Percentiles rank a stretch among this genome's conserved stretches.
These are phyloP conservation scores for Rhytidiadelphus loreus DNA, from an alignment of 225 moss, liverwort and hornwort genomes.

Conservation along the genomic window DNA sequence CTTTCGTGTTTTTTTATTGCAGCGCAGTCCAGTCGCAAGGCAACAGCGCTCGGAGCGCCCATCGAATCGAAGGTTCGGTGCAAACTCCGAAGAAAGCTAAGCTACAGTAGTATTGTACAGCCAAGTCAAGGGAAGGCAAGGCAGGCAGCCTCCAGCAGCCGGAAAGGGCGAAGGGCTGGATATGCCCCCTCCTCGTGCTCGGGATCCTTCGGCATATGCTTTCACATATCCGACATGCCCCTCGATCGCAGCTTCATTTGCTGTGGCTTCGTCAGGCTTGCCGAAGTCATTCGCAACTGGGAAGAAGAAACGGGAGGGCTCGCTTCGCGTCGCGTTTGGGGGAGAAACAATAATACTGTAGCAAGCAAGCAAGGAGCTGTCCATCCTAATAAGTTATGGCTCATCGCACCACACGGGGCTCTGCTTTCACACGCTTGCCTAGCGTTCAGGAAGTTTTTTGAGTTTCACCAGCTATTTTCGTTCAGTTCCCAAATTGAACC, in stretches of 20 bases:
- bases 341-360: too few relatives aligned
- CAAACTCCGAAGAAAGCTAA: background rate
- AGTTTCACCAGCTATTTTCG: too few relatives aligned
- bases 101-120: too few relatives aligned
- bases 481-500: too few relatives aligned
- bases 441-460: too few relatives aligned
- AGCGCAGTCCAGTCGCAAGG: too few relatives aligned
- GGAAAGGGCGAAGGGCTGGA: background rate
- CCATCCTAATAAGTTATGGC: too few relatives aligned
- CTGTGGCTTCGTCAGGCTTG: background rate
- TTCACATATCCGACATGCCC: background rate
- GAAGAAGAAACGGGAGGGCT: background rate
- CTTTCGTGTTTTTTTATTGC: too few relatives aligned
- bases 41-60: background rate
- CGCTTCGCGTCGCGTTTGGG: too few relatives aligned
- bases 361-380: background rate
- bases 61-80: background rate
- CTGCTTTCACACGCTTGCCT: too few relatives aligned
- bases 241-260: background rate
- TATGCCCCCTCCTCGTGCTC: background rate
- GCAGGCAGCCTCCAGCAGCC: background rate
- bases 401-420: too few relatives aligned
- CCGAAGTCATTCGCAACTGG: background rate
- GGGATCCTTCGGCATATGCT: background rate
- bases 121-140: background rate